These are phyloP conservation scores for Candida multigemmis DNA, from an alignment of 805 yeast genomes.

Conservation along the genomic window DNA sequence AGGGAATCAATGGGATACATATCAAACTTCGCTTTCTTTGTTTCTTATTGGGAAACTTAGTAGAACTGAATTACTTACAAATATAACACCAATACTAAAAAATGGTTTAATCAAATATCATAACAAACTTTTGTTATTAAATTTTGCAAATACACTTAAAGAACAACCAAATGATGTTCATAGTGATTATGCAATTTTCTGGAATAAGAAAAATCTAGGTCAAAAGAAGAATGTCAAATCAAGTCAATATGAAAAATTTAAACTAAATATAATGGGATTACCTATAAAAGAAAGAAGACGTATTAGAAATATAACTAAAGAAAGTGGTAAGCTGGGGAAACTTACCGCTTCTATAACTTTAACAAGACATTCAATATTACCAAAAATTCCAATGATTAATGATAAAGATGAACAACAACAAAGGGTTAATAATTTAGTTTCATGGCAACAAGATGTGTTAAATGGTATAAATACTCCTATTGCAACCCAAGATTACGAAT, in stretches of 20 bases:
- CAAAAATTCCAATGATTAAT: conserved; percentile 74
- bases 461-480: conserved; percentile 79
- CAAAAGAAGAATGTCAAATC: conserved; percentile 42
- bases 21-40: conserved; percentile 68
- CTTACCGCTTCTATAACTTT: conserved; percentile 60
- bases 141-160: conserved; percentile 74
- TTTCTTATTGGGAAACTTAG: conserved; percentile 77
- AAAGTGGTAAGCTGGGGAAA: conserved; percentile 71
- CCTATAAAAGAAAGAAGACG: conserved; percentile 80
- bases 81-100: conserved; percentile 46
- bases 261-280: conserved; percentile 77
- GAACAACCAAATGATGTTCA: conserved; percentile 58
- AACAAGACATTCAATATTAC: conserved; percentile 65
- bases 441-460: conserved; percentile 89
- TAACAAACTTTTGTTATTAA: conserved; percentile 72
- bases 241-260: conserved; percentile 71
- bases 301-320: conserved; percentile 74
- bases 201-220: conserved; percentile 44
- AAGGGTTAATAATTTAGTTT: conserved; percentile 46
- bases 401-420: conserved; percentile 36
- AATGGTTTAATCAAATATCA: conserved; percentile 51
- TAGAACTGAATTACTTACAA: conserved; percentile 59
- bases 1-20: conserved; percentile 80
- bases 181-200: conserved; percentile 32
- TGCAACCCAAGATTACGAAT: conserved; percentile 64